These are phyloP conservation scores for Diaporthe citriasiana DNA, from an alignment of 2,329 filamentous ascomycete genomes.

Conservation along the genomic window DNA sequence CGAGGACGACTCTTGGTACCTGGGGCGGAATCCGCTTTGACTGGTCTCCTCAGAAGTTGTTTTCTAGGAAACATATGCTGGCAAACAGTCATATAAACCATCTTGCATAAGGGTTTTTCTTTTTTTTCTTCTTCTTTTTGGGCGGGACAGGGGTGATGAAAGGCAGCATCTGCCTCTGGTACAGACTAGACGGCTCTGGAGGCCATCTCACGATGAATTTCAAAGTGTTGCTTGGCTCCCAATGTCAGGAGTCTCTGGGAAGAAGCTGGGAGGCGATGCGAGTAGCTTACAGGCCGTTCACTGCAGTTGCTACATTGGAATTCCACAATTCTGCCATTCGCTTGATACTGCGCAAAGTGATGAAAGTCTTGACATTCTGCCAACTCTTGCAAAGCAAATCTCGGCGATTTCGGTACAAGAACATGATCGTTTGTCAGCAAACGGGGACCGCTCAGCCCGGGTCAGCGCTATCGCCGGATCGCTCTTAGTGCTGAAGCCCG, in stretches of 20 bases:
- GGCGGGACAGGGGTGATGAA: too few species aligned
- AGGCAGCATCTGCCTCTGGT: too few species aligned
- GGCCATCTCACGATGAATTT: too few species aligned
- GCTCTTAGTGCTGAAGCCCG: conserved; percentile 4
- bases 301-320: background rate
- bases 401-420: background rate
- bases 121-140: background rate
- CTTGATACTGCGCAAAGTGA: too few species aligned
- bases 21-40: background rate
- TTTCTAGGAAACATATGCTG: background rate
- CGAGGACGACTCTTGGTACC: too few species aligned
- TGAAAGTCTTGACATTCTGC: background rate
- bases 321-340: background rate
- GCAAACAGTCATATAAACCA: fast-evolving
- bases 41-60: background rate
- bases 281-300: background rate
- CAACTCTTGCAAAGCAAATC: too few species aligned
- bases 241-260: background rate
- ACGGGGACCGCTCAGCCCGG: background rate
- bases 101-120: background rate
- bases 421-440: background rate
- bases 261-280: background rate
- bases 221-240: too few species aligned
- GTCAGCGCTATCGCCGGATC: background rate
- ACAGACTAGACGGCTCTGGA: too few species aligned